Evolutionary conservation across 305 asterid species (phyloP).

Genomic region (Solanum chacoense): DNA sequence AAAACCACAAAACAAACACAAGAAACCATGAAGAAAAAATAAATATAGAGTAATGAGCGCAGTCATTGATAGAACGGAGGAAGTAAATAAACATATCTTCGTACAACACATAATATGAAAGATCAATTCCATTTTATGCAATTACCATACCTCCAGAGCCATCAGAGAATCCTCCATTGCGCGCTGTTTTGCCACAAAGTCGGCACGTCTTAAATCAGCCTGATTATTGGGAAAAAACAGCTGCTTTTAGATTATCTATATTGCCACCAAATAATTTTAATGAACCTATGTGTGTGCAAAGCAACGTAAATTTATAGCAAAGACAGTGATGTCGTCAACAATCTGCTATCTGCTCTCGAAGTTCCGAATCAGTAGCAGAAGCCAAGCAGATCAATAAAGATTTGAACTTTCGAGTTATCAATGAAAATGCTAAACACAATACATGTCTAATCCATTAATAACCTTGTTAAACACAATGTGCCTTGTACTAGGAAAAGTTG

Average conservation of each 20-base stretch:
- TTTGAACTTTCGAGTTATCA: background rate
- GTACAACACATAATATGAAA: background rate
- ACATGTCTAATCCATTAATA: background rate
- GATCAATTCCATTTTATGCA: background rate
- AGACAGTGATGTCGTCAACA: background rate
- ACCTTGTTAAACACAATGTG: background rate
- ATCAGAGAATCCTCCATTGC: constrained; percentile 83
- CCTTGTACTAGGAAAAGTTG: background rate
- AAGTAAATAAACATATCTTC: background rate
- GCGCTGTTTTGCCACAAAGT: constrained; percentile 75
- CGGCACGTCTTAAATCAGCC: constrained; percentile 91
- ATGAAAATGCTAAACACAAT: background rate
- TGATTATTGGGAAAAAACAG: constrained; percentile 19
- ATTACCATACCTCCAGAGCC: constrained; percentile 68
- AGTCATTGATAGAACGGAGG: background rate
- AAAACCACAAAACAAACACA: constrained; percentile 27
- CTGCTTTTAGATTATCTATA: background rate
- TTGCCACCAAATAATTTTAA: background rate
- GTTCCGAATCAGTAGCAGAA: background rate
- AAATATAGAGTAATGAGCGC: background rate
- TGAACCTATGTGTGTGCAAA: background rate
- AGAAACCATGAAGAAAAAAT: constrained; percentile 6
- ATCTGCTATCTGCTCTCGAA: background rate
- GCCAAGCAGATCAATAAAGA: background rate
- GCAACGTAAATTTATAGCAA: background rate